Conservation (phyloP, 2,329 filamentous ascomycete species). For the Aspergillus ibericus region DNA sequence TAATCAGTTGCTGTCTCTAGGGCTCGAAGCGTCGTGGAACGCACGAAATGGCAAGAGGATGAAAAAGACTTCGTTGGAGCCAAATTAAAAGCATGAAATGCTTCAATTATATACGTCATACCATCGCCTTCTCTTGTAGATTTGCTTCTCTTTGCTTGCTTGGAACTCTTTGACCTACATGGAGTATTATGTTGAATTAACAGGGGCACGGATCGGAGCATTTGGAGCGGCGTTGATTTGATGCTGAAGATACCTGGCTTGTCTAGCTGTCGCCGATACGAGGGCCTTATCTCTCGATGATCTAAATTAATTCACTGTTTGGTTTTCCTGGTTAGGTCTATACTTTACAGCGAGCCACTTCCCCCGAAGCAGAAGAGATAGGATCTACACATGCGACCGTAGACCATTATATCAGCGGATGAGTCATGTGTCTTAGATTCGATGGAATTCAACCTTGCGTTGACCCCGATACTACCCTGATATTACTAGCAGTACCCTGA, state of each 20-base stretch:
- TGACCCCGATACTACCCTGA: too few species aligned
- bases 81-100: conserved; percentile 19
- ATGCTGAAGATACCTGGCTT: not conserved
- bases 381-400: too few species aligned
- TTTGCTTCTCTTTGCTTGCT: not conserved
- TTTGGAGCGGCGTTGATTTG: conserved; percentile 3
- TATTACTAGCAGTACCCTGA: too few species aligned
- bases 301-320: not conserved
- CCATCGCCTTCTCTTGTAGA: not conserved
- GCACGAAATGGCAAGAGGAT: conserved; percentile 61
- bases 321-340: not conserved
- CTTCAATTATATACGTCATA: not conserved
- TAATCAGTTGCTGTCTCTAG: conserved; percentile 26
- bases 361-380: too few species aligned
- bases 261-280: not conserved
- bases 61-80: conserved; percentile 57
- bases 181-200: not conserved
- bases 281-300: not conserved
- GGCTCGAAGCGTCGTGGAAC: conserved; percentile 57
- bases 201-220: not conserved
- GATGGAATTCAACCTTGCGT: too few species aligned
- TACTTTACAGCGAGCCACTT: too few species aligned
- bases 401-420: too few species aligned
- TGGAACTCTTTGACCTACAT: not conserved
- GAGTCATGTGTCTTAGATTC: too few species aligned